Evolutionary conservation across 2,329 filamentous ascomycete species (phyloP), one percentile per base, ranked within the genome.

Genomic region (Colletotrichum shisoi): DNA sequence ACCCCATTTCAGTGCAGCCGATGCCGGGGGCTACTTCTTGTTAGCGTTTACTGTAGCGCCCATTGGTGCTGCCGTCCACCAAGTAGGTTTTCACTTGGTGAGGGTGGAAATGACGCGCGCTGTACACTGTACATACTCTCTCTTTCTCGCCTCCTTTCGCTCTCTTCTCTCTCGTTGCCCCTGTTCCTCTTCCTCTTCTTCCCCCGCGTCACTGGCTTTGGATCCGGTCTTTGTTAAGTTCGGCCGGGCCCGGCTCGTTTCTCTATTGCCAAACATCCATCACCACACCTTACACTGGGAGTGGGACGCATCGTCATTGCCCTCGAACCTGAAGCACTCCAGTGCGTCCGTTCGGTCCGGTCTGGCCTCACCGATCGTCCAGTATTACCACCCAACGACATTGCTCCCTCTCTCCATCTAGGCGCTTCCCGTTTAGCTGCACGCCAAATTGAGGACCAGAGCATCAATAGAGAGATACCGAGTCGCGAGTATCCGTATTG

Each of bases 271-370:
- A 64, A 48, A 51, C 46, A 39, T 44, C 24, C 7, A 13, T 37
- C n/a, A 37, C 31, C 5, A 39, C 7, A 2, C n/a, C 31, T 34
- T 34, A 34, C 31, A 34, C 7, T 34, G 31, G 31, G 8, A 34
- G 27, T 19, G n/a, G 15, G 27, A 37, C 17, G 7, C 42, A 48
- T 21, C 19, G 2, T 40, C 45, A 21, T 13, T 8, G 15, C 48
- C 44, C 34, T 42, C 34, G 58, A 37, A 42, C 54, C 64, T 63
- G 46, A 63, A 67, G 54, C 61, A 63, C 27, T 27, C 45, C 42
- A 52, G 21, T 46, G 52, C 37, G 15, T 34, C 31, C 53, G 53
- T 27, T 56, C 45, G 39, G 40, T 58, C 15, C 53, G 52, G 39
- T 48, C 63, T 57, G 54, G 59, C 40, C 59, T 37, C 31, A 6